Percentiles rank a stretch among this genome's conserved stretches.
Evolutionary conservation across 164 flowering plant species (phyloP).

Genomic region (grape (Vitis vinifera)): DNA sequence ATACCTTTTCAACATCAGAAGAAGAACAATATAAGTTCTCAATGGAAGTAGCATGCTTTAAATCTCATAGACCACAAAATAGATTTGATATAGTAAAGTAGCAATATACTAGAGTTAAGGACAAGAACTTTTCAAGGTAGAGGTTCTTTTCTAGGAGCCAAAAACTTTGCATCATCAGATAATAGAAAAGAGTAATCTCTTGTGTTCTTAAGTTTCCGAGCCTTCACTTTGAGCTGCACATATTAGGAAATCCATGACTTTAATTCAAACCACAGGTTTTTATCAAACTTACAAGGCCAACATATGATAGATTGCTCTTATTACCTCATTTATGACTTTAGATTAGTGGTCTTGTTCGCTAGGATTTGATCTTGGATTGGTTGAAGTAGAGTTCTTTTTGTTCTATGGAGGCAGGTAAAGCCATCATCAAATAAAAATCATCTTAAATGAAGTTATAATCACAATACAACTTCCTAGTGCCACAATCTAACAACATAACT

Average conservation of each 20-base stretch:
- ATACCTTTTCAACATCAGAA: constrained; percentile 72
- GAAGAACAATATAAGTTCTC: constrained; percentile 63
- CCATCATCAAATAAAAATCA: not conserved
- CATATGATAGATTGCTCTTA: not conserved
- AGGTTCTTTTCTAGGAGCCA: constrained; percentile 50
- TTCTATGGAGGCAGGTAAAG: constrained; percentile 26
- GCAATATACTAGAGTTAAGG: constrained; percentile 56
- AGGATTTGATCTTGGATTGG: constrained; percentile 27
- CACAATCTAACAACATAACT: too few species aligned
- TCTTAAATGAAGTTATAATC: not conserved
- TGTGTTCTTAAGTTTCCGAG: constrained; percentile 57
- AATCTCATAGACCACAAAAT: constrained; percentile 11
- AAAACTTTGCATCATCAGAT: constrained; percentile 77
- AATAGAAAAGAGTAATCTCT: constrained; percentile 90
- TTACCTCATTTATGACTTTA: constrained; percentile 52
- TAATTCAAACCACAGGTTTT: not conserved
- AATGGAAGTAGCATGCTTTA: constrained; percentile 39
- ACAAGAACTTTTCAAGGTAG: constrained; percentile 33
- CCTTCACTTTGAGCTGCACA: constrained; percentile 54
- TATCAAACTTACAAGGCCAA: not conserved
- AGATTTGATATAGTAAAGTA: constrained; percentile 8
- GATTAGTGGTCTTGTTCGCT: constrained; percentile 20
- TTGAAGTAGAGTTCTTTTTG: constrained; percentile 38
- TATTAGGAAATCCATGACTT: not conserved
- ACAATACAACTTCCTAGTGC: not conserved